Evolutionary conservation across 257 asterid genomes (phyloP).

Genomic region (Ophiorrhiza pumila): DNA sequence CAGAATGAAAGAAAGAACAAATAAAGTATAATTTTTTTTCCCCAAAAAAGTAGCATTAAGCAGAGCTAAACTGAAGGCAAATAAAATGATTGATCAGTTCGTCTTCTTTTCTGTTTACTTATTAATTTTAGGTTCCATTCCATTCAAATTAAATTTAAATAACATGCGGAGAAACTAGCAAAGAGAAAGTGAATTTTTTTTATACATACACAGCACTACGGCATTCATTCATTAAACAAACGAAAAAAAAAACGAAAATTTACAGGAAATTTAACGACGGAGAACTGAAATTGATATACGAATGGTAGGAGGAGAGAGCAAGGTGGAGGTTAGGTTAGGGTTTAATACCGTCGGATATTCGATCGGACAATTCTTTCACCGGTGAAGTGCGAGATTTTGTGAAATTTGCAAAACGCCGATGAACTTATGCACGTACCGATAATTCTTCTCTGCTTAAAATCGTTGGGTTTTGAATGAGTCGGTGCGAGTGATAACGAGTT

Average conservation of each 20-base stretch:
- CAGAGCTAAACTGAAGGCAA: background rate
- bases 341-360: background rate
- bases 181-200: background rate
- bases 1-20: background rate
- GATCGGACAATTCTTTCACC: conserved; percentile 6
- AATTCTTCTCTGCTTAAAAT: background rate
- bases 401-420: background rate
- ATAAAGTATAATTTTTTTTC: too few species aligned
- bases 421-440: background rate
- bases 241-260: background rate
- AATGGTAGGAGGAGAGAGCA: background rate
- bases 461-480: background rate
- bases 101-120: background rate
- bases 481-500: conserved; percentile 5
- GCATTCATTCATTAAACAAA: background rate
- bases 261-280: background rate
- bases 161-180: background rate
- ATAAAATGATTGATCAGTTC: background rate
- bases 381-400: background rate
- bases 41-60: too few species aligned
- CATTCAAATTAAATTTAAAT: background rate
- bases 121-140: background rate
- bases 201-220: too few species aligned
- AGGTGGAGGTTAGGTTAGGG: background rate
- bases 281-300: background rate